A percentile compares a stretch with the other conserved stretches of the same genome.
These are phyloP conservation scores for Leccinum pachyderme DNA, from an alignment of 1,284 basidiomycete genomes.

Conservation along the genomic window DNA sequence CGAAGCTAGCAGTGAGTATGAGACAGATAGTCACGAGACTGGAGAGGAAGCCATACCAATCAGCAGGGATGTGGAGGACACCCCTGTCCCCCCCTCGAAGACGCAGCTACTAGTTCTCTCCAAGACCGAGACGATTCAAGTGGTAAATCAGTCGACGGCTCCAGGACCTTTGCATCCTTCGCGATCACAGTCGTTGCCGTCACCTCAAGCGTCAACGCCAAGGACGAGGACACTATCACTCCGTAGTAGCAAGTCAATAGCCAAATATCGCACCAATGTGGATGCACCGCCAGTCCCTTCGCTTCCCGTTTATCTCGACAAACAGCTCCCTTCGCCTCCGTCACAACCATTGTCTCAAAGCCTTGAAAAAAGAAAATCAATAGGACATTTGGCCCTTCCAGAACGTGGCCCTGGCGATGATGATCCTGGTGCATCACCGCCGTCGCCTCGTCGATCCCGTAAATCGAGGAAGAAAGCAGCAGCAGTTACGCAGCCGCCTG, in stretches of 20 bases:
- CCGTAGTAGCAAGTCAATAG: conserved; percentile 43
- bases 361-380: conserved; percentile 8
- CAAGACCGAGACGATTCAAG: conserved; percentile 3
- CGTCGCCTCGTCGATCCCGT: conserved; percentile 6
- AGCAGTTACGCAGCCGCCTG: conserved; percentile 65
- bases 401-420: not conserved
- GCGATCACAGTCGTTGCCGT: conserved; percentile 13
- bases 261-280: conserved; percentile 4
- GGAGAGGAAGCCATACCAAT: conserved; percentile 32
- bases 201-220: conserved; percentile 9
- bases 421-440: conserved; percentile 1
- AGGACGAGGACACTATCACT: conserved; percentile 45
- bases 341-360: conserved; percentile 6
- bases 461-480: conserved; percentile 42
- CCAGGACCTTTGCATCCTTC: not conserved
- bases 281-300: conserved; percentile 41
- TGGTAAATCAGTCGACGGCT: conserved; percentile 1
- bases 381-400: conserved; percentile 5
- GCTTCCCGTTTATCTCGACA: conserved; percentile 35
- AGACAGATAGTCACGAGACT: conserved; percentile 34
- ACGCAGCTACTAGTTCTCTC: conserved; percentile 1
- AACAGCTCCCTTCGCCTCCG: conserved; percentile 30
- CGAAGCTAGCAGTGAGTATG: conserved; percentile 43
- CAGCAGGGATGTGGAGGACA: conserved; percentile 26
- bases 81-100: conserved; percentile 1